phyloP scores from a whole-genome alignment of 176 grass and related monocot species.

The Alopecurus myosuroides region DNA sequence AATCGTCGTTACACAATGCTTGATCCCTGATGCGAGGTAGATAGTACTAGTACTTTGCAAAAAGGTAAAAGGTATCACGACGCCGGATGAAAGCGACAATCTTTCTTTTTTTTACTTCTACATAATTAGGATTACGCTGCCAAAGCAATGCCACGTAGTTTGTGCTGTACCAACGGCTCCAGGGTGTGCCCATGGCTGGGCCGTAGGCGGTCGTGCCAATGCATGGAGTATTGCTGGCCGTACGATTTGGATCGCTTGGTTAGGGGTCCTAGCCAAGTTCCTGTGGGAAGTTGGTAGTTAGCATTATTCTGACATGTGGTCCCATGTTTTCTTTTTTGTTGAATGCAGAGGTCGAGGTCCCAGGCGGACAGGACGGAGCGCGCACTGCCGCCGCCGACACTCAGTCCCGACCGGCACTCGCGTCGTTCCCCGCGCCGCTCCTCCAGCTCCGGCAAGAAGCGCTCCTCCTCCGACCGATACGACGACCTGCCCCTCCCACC shows the following conservation, averaged over 20 bases:
- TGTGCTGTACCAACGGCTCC: not conserved
- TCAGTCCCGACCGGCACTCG: constrained; percentile 30
- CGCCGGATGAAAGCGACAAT: not conserved
- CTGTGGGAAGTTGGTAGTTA: not conserved
- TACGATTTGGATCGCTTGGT: not conserved
- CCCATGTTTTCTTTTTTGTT: not conserved
- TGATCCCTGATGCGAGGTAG: not conserved
- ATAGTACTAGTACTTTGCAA: not conserved
- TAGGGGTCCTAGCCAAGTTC: not conserved
- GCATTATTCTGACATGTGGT: constrained; percentile 22
- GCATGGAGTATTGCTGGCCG: not conserved
- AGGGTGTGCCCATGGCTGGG: not conserved
- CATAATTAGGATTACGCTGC: not conserved
- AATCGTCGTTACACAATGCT: not conserved
- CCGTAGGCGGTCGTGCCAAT: not conserved
- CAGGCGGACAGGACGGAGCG: constrained; percentile 52
- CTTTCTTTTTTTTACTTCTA: not conserved
- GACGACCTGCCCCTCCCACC: constrained; percentile 34
- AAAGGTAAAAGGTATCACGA: not conserved
- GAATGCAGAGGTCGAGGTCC: constrained; percentile 42
- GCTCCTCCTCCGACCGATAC: constrained; percentile 54
- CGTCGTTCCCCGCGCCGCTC: constrained; percentile 54
- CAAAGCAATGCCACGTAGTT: not conserved
- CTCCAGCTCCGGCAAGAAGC: constrained; percentile 58
- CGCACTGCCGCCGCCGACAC: constrained; percentile 13